phyloP scores from a whole-genome alignment of 2,329 filamentous ascomycete genomes.

The Botryotinia calthae region DNA sequence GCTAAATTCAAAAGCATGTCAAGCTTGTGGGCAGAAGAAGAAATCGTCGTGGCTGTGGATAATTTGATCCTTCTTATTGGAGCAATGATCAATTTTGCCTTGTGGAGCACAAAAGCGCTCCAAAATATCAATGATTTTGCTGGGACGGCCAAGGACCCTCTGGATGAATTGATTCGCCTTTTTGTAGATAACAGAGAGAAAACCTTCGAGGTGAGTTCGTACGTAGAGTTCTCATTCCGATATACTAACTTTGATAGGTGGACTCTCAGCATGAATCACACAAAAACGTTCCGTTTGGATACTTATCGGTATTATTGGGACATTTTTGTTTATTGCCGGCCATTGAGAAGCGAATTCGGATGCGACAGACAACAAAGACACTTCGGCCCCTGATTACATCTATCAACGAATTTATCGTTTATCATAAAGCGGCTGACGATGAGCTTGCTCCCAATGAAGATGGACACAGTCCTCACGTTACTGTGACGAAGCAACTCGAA shows the following conservation, averaged over 20 bases:
- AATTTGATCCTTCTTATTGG: slow-evolving; percentile 75
- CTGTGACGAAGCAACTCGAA: slow-evolving; percentile 42
- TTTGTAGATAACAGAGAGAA: slow-evolving; percentile 67
- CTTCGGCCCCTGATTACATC: slow-evolving; percentile 53
- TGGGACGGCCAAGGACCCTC: slow-evolving; percentile 43
- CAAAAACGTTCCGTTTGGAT: slow-evolving; percentile 80
- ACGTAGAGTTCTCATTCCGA: not conserved
- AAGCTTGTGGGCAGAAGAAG: slow-evolving; percentile 47
- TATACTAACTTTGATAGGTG: slow-evolving; percentile 46
- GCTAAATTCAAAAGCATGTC: slow-evolving; percentile 50
- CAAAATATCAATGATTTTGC: slow-evolving; percentile 45
- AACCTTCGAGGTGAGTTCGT: slow-evolving; percentile 62
- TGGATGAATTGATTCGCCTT: slow-evolving; percentile 59
- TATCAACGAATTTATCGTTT: slow-evolving; percentile 59
- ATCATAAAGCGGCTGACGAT: slow-evolving; percentile 58
- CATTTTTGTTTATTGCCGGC: slow-evolving; percentile 65
- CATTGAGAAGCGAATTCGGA: slow-evolving; percentile 45
- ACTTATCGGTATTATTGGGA: slow-evolving; percentile 79
- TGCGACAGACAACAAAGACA: slow-evolving; percentile 46
- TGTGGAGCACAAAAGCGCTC: slow-evolving; percentile 67
- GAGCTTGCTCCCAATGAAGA: slow-evolving; percentile 44
- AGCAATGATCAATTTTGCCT: slow-evolving; percentile 82
- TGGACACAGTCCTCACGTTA: slow-evolving; percentile 45
- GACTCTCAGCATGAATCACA: slow-evolving; percentile 72
- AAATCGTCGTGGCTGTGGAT: slow-evolving; percentile 58